These are phyloP conservation scores for Prototheca cutis DNA, from an alignment of 163 green algal species.

Conservation along the genomic window DNA sequence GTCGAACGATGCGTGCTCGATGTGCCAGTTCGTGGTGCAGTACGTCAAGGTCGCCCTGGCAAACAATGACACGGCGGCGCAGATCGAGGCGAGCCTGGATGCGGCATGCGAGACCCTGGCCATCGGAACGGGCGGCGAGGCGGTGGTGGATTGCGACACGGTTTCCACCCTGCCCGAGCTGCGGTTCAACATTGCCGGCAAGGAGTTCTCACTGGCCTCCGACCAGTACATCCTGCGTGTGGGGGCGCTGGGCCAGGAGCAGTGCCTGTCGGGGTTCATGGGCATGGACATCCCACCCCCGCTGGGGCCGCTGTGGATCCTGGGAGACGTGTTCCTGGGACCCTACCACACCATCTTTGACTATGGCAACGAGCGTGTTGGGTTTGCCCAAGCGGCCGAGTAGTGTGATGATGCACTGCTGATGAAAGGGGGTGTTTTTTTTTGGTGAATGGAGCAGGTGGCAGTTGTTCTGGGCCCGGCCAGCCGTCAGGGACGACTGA, in stretches of 20 bases:
- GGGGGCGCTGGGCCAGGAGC: conserved; percentile 33
- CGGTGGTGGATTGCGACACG: conserved; percentile 73
- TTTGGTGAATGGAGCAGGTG: background rate
- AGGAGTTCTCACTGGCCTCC: conserved; percentile 61
- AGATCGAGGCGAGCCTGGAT: conserved; percentile 57
- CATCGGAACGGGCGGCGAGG: conserved; percentile 28
- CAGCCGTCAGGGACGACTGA: no score
- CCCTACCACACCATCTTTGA: conserved; percentile 96
- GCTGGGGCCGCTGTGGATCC: conserved; percentile 89
- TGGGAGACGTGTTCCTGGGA: conserved; percentile 96
- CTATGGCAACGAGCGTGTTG: conserved; percentile 54
- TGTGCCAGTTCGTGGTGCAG: conserved; percentile 55
- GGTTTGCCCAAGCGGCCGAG: conserved; percentile 45
- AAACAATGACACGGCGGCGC: conserved; percentile 67
- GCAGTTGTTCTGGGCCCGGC: no score
- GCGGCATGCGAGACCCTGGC: conserved; percentile 37
- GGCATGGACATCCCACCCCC: conserved; percentile 40
- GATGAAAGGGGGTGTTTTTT: background rate
- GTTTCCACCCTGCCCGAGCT: conserved; percentile 74
- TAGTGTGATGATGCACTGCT: conserved; percentile 8
- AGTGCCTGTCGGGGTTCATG: conserved; percentile 97
- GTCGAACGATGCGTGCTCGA: conserved; percentile 34
- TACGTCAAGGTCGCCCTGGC: conserved; percentile 61
- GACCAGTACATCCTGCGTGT: conserved; percentile 88
- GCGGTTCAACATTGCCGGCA: conserved; percentile 69